Conservation (phyloP, 805 yeast genomes). For the Cyberlindnera samutprakarnensis region DNA sequence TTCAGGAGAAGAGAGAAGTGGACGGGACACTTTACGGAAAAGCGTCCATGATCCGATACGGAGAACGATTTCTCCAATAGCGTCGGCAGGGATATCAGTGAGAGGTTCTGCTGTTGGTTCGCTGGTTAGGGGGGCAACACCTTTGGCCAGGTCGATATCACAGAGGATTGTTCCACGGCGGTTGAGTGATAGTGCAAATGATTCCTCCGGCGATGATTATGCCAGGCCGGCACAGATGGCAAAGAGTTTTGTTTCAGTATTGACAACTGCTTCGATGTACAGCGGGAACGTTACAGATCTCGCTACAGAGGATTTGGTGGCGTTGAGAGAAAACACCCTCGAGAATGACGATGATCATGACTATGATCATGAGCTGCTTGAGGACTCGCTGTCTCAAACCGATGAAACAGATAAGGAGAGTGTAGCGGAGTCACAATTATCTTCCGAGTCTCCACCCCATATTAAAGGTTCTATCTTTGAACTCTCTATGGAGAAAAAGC, state of each 20-base stretch:
- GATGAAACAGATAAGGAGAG: neutral
- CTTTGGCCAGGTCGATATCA: constrained; percentile 1
- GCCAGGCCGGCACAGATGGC: constrained; percentile 37
- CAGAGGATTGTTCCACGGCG: too few relatives aligned
- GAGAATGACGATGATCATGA: constrained; percentile 1
- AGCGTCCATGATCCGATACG: constrained; percentile 1
- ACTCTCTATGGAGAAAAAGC: constrained; percentile 18
- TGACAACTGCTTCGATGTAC: constrained; percentile 51
- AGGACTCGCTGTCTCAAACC: neutral
- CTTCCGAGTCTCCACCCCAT: constrained; percentile 2
- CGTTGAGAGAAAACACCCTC: neutral
- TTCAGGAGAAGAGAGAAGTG: too few relatives aligned
- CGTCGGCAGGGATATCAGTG: neutral
- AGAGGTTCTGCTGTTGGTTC: constrained; percentile 1
- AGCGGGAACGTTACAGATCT: constrained; percentile 26
- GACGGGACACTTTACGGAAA: too few relatives aligned
- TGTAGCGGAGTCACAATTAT: neutral
- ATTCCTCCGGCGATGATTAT: constrained; percentile 21
- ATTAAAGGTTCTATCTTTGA: constrained; percentile 21
- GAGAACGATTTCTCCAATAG: constrained; percentile 2
- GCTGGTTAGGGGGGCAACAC: too few relatives aligned
- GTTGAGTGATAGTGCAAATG: too few relatives aligned
- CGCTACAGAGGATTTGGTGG: constrained; percentile 12
- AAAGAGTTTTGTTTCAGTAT: constrained; percentile 43
- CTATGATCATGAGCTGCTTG: neutral